Conservation (phyloP, 2,329 filamentous ascomycete species). For the Monosporascus sp. region DNA sequence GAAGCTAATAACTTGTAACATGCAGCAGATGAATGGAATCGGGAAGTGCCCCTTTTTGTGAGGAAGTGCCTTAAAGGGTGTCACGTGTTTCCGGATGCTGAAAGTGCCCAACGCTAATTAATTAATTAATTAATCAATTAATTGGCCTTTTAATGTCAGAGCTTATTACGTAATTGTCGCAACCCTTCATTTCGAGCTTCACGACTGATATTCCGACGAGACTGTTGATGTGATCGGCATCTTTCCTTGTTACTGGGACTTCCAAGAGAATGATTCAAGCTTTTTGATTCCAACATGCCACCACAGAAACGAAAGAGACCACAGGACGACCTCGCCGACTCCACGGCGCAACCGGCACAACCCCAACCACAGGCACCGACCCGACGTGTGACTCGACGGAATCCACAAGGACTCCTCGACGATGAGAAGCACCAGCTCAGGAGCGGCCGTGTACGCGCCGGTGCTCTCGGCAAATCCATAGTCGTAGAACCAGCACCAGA, state of each 20-base stretch:
- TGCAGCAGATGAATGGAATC: background rate
- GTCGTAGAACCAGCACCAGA: background rate
- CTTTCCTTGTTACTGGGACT: too few relatives aligned
- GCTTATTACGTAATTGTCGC: constrained; percentile 14
- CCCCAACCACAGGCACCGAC: constrained; percentile 5
- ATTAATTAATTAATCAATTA: too few relatives aligned
- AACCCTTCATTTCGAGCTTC: background rate
- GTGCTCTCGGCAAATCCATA: constrained; percentile 4
- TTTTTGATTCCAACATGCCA: constrained; percentile 15
- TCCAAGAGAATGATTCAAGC: too few relatives aligned
- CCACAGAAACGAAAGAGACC: constrained; percentile 26
- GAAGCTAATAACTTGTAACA: background rate
- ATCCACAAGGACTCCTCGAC: constrained; percentile 11
- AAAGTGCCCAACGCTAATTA: background rate
- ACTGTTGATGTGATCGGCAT: too few relatives aligned
- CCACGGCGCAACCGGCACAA: background rate
- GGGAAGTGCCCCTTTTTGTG: background rate
- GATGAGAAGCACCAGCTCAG: constrained; percentile 16
- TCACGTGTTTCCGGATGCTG: constrained; percentile 11
- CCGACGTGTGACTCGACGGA: constrained; percentile 24
- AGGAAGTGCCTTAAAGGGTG: background rate
- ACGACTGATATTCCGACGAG: background rate
- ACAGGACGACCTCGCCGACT: constrained; percentile 16
- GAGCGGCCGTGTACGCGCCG: constrained; percentile 22
- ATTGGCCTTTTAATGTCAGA: background rate